Base-by-base conservation (phyloP, 176 grass and related monocot species). In the Musa itinerans region DNA sequence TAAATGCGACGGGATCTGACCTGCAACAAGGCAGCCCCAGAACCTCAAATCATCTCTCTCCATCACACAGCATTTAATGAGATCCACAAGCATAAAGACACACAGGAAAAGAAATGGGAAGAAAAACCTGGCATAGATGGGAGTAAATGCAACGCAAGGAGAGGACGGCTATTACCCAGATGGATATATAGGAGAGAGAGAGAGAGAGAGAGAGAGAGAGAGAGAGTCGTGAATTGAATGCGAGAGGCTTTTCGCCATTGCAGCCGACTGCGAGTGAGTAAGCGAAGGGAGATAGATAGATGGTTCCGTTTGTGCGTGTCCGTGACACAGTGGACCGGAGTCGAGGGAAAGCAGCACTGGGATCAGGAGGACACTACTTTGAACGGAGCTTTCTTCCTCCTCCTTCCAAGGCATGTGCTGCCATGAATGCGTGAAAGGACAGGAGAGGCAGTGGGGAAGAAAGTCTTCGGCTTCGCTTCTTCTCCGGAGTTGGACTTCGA, bases 1-100 rank as follows among this genome's bases (percentile, higher is more conserved):
- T 68, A 68, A 68, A 68, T 68, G 65, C 65, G 24, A 34, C 10
- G 64, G 65, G 65, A 68, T 68, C 65, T 34, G 11, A 68, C 65
- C 65, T 67, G 64, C 64, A 67, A 67, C 64, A 21, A 27, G 13
- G 27, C 27, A 15, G 65, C 24, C 65, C 15, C 65, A 68, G 65
- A 34, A 68, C 10, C 57, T 10, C 64, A 61, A 7, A 61, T 61
- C 17, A 61, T 15, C 25, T 26, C 23, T 12, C 25, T 29, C 21
- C 5, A 10, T 26, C 65, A 34, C 23, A 34, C 27, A 25, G 24
- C 65, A 26, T 34, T 68, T 5, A 61, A 61, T 61, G 57, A 61
- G 57, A 43, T 43, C 34, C 34, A 6, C 34, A 43, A 43, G 34
- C 34, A 43, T 43, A 43, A 43, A 43, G 34, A 43, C 34, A 5